Evolutionary conservation across 139 green algal genomes (phyloP).

Genomic region (Haematococcus sp.): DNA sequence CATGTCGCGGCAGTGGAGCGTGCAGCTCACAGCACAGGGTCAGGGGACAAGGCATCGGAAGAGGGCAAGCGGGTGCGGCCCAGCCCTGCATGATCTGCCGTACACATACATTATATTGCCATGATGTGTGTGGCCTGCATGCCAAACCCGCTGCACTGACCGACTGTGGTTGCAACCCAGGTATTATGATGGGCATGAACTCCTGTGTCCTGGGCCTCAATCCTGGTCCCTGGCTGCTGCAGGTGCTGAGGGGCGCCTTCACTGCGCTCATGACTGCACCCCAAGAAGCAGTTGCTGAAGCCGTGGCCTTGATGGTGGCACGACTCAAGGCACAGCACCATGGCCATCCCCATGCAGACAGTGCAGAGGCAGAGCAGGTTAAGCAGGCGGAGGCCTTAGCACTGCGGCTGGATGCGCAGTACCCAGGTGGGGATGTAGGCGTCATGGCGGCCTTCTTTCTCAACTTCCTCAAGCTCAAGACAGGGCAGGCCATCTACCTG

Average conservation of each 20-base stretch:
- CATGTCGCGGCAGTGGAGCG: slow-evolving; percentile 33
- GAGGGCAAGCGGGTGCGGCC: too few species aligned
- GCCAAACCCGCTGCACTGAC: too few species aligned
- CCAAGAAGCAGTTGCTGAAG: slow-evolving; percentile 22
- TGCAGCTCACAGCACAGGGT: not conserved
- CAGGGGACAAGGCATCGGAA: too few species aligned
- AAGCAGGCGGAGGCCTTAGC: slow-evolving; percentile 69
- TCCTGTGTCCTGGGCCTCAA: too few species aligned
- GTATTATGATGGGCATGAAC: too few species aligned
- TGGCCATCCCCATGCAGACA: not conserved
- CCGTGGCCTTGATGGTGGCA: slow-evolving; percentile 48
- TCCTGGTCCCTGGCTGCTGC: not conserved
- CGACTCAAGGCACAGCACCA: slow-evolving; percentile 43
- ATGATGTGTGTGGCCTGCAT: too few species aligned
- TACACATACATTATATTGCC: too few species aligned
- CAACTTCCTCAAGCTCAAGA: slow-evolving; percentile 69
- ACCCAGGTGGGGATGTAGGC: slow-evolving; percentile 90
- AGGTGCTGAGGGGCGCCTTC: slow-evolving; percentile 77
- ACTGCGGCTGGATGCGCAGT: slow-evolving; percentile 86
- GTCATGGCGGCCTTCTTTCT: slow-evolving; percentile 92
- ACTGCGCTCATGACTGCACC: slow-evolving; percentile 80
- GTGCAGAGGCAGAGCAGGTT: slow-evolving; percentile 21
- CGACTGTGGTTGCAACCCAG: too few species aligned
- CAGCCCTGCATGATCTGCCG: too few species aligned
- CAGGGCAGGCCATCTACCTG: slow-evolving; percentile 82